Evolutionary conservation across 2,329 filamentous ascomycete species (phyloP).

Genomic region (Hymenoscyphus fraxineus): DNA sequence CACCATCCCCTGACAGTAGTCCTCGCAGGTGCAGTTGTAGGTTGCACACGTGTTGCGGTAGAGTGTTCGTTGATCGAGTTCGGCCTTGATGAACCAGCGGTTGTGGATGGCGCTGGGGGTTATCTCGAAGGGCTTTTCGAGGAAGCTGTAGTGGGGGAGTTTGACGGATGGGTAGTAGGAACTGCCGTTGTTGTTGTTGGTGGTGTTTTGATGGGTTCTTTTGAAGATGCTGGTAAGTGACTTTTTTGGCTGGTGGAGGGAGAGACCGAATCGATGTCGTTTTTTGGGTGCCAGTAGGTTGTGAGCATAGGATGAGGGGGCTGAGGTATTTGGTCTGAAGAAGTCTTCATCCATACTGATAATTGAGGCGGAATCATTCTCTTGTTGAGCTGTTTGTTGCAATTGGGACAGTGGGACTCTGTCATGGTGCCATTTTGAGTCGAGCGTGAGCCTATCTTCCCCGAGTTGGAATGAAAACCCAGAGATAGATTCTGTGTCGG

Average conservation of each 20-base stretch:
- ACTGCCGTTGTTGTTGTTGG: neutral
- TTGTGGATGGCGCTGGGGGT: slow-evolving; percentile 16
- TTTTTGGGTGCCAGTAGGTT: neutral
- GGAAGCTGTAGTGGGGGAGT: slow-evolving; percentile 16
- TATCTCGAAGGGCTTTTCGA: slow-evolving; percentile 15
- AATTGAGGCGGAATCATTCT: neutral
- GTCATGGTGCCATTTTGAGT: neutral
- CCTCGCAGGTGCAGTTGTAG: neutral
- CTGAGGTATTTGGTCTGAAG: neutral
- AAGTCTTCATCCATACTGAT: neutral
- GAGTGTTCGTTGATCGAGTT: slow-evolving; percentile 15
- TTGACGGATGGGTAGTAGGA: slow-evolving; percentile 9
- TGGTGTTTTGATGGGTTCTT: neutral
- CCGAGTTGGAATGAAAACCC: neutral
- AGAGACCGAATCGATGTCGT: neutral
- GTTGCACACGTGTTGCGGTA: slow-evolving; percentile 7
- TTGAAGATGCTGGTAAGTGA: neutral
- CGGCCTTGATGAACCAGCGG: slow-evolving; percentile 19
- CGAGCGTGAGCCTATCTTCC: neutral
- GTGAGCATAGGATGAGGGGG: neutral
- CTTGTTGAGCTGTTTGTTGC: neutral
- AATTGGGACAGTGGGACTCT: neutral
- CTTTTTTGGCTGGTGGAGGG: neutral
- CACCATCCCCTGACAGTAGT: slow-evolving; percentile 12
- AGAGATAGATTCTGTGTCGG: neutral